These are phyloP conservation scores for Calycina herbarum DNA, from an alignment of 2,329 filamentous ascomycete species.

Conservation along the genomic window DNA sequence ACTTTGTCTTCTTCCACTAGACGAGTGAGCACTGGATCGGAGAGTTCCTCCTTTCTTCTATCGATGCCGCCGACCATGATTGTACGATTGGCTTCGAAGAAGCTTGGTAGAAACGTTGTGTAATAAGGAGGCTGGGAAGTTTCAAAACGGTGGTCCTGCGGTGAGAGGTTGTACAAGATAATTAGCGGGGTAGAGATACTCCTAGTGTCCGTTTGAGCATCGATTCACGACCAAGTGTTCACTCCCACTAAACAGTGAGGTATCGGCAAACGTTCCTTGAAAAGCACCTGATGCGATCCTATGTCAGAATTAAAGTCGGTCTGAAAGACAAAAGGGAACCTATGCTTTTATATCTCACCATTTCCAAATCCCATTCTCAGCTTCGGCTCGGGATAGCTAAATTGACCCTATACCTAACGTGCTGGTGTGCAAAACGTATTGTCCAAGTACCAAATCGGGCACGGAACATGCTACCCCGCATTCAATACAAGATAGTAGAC, in stretches of 20 bases:
- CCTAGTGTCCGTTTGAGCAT: not conserved
- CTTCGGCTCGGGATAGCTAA: not conserved
- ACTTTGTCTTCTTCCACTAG: constrained; percentile 42
- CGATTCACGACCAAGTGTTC: not conserved
- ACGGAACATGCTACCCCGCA: not conserved
- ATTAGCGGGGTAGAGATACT: not conserved
- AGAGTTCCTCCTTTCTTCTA: not conserved
- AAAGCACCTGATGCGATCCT: not conserved
- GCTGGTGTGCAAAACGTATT: not conserved
- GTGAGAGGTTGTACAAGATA: not conserved
- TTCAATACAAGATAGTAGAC: not conserved
- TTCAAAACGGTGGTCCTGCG: not conserved
- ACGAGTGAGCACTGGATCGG: constrained; percentile 42
- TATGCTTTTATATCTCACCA: not conserved
- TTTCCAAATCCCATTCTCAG: not conserved
- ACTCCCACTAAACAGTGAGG: not conserved
- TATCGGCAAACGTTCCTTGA: not conserved
- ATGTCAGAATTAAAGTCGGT: not conserved
- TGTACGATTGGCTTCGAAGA: not conserved
- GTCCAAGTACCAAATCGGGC: not conserved
- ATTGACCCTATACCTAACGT: not conserved
- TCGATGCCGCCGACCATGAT: not conserved
- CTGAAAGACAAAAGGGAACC: not conserved
- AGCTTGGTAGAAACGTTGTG: not conserved
- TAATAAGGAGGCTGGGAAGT: not conserved